phyloP scores from a whole-genome alignment of 1,139 yeast genomes.

The Schwanniomyces etchellsii region DNA sequence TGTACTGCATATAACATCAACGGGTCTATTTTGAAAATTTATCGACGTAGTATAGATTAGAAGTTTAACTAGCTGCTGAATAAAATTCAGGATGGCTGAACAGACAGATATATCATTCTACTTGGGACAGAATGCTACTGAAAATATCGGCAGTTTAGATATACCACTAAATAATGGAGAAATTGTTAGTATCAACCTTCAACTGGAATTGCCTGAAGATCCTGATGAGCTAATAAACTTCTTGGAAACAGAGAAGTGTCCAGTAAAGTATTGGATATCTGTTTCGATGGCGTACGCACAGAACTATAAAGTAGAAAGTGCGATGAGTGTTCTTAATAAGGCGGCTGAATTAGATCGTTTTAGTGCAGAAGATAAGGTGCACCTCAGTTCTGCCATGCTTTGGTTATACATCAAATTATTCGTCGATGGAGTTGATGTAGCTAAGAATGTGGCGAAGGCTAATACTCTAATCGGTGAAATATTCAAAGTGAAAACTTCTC shows the following conservation, averaged over 20 bases:
- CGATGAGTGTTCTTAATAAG: slow-evolving; percentile 55
- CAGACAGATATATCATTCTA: slow-evolving; percentile 35
- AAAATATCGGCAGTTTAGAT: slow-evolving; percentile 40
- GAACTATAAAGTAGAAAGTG: slow-evolving; percentile 53
- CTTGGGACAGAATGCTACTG: slow-evolving; percentile 28
- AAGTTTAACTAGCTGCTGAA: too few species aligned
- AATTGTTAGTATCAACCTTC: slow-evolving; percentile 62
- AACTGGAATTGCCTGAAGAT: slow-evolving; percentile 80
- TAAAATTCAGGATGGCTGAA: slow-evolving; percentile 23
- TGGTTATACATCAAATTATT: slow-evolving; percentile 61
- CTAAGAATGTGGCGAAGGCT: slow-evolving; percentile 19
- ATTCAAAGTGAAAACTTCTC: slow-evolving; percentile 11
- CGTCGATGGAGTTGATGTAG: slow-evolving; percentile 20
- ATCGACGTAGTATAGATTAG: slow-evolving; percentile 1
- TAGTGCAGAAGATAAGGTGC: slow-evolving; percentile 44
- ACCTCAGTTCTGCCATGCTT: slow-evolving; percentile 58
- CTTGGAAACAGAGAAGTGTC: slow-evolving; percentile 73
- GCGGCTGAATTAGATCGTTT: slow-evolving; percentile 43
- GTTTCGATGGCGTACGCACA: slow-evolving; percentile 79
- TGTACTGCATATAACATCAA: slow-evolving; percentile 1
- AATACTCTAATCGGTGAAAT: slow-evolving; percentile 14
- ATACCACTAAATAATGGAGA: slow-evolving; percentile 69
- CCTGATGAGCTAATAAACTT: slow-evolving; percentile 76
- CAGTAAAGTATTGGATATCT: slow-evolving; percentile 74
- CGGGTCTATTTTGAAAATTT: neutral